These are phyloP conservation scores for Fusarium sp. DNA, from an alignment of 2,329 filamentous ascomycete species.

Conservation along the genomic window DNA sequence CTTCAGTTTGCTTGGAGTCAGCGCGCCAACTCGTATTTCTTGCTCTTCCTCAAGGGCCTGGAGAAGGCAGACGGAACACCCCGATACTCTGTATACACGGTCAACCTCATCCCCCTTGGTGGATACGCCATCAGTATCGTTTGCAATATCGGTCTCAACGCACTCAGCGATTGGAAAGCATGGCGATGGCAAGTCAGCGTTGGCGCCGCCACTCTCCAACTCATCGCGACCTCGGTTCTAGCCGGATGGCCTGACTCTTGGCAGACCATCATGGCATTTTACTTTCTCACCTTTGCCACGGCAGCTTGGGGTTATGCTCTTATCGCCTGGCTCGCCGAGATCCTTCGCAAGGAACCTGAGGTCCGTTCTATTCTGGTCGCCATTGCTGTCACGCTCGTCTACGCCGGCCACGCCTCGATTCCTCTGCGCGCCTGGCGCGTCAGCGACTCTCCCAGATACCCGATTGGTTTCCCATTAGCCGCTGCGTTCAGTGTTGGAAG, in stretches of 20 bases:
- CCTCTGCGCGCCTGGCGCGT: conserved; percentile 45
- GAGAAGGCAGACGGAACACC: conserved; percentile 29
- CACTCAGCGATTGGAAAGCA: conserved; percentile 63
- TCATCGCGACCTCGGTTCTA: conserved; percentile 53
- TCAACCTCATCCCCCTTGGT: conserved; percentile 66
- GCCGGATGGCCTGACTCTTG: conserved; percentile 42
- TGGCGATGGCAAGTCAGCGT: conserved; percentile 68
- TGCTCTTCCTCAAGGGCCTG: conserved; percentile 54
- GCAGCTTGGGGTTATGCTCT: conserved; percentile 53
- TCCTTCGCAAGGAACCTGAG: conserved; percentile 52
- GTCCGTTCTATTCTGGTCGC: conserved; percentile 44
- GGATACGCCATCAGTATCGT: conserved; percentile 59
- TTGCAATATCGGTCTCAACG: conserved; percentile 67
- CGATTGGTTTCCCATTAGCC: conserved; percentile 38
- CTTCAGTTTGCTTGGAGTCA: conserved; percentile 55
- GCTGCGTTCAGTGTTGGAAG: conserved; percentile 42
- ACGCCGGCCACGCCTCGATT: conserved; percentile 43
- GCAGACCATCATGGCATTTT: conserved; percentile 52
- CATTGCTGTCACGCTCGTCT: conserved; percentile 39
- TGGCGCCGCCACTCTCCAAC: conserved; percentile 59
- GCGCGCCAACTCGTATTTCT: conserved; percentile 56
- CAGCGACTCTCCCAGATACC: conserved; percentile 40
- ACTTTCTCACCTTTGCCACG: conserved; percentile 55
- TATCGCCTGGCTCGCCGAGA: conserved; percentile 50
- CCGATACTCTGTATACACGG: conserved; percentile 57